Conservation (phyloP, 345 rosid genomes). For the Melaleuca alternifolia region DNA sequence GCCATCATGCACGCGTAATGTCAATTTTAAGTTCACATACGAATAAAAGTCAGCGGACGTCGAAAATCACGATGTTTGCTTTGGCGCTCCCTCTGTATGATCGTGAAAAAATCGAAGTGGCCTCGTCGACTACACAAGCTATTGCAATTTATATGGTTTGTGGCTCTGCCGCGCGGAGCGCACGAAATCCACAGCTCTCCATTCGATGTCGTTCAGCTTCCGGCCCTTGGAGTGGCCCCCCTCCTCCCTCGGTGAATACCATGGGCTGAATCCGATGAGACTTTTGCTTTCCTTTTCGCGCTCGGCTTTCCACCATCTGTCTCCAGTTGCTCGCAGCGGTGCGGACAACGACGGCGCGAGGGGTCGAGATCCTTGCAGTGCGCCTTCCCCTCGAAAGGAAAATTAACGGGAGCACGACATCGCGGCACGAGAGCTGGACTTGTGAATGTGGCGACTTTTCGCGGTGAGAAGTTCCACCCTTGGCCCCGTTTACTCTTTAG, state of each 20-base stretch:
- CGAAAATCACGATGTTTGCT: no score
- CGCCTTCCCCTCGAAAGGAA: not conserved
- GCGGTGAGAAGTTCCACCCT: not conserved
- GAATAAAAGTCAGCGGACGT: no score
- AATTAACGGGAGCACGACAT: not conserved
- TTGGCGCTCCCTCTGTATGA: no score
- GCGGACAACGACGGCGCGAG: not conserved
- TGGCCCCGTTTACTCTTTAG: not conserved
- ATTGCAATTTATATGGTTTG: no score
- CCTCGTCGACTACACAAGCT: no score
- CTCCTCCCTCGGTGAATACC: not conserved
- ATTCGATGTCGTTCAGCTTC: not conserved
- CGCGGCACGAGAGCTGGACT: not conserved
- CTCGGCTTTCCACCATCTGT: not conserved
- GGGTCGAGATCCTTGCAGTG: not conserved
- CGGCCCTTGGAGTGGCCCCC: not conserved
- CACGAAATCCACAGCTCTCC: not conserved
- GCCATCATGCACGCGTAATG: no score
- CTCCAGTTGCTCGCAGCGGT: not conserved
- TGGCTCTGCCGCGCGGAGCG: no score
- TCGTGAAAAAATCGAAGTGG: no score
- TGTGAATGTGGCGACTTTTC: not conserved
- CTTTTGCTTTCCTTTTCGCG: not conserved
- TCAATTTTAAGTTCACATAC: no score
- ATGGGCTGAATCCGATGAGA: not conserved